Evolutionary conservation across 1,139 yeast species (phyloP), one percentile per base, ranked within the genome.

Genomic region (Nadsonia commutata): DNA sequence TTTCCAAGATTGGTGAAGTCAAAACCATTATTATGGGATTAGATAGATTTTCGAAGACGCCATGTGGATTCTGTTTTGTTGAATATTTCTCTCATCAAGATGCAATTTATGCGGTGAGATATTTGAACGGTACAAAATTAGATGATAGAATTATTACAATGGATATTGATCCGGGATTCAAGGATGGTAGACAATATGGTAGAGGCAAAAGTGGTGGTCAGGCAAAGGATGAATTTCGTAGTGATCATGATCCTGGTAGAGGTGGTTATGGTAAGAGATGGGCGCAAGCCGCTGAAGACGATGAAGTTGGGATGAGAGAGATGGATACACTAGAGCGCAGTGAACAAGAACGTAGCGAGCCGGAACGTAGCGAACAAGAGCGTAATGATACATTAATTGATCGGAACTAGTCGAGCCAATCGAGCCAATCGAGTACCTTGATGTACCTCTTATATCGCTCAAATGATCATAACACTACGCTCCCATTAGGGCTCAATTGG

Each of bases 31-130:
- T 88, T 46, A 88, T 90, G 97, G 98, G 98, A 0, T 70, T 88
- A 42, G 96, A 88, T 57, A 71, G 95, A 49, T 79, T 79, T 57
- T 80, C 81, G 51, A 76, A 79, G 55, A 85, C 95, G 0, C 97
- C 97, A 1, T 86, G 97, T 58, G 97, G 97, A 27, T 90, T 90
- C 62, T 86, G 96, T 57, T 88, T 88, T 60, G 86, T 88, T 31
- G 80, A 84, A 40, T 90, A 78, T 59, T 71, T 71, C 45, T 62
- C 68, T 11, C 78, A 78, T 45, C 70, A 70, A 40, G 86, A 83
- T 42, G 85, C 95, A 0, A 66, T 85, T 39, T 76, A 80, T 51
- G 83, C 95, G 5, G 75, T 88, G 56, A 80, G 85, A 56, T 88
- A 77, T 57, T 66, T 90, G 46, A 78, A 82, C 49, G 79, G 78